Evolutionary conservation across 139 green algal genomes (phyloP).

Genomic region (Coelastrella sp.): DNA sequence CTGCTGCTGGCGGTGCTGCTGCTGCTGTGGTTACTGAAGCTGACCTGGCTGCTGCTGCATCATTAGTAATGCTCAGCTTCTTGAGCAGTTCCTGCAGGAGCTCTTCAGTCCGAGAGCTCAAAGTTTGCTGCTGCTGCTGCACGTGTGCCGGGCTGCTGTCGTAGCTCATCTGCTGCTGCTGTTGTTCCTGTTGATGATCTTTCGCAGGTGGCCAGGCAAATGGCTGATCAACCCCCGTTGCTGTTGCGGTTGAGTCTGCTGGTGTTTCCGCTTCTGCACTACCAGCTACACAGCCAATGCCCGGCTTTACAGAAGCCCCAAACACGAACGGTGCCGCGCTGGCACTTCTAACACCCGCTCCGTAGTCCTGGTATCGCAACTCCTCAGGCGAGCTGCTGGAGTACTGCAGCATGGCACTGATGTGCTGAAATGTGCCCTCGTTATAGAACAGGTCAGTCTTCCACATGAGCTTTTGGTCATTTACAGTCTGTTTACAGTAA

Average conservation of each 20-base stretch:
- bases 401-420: neutral
- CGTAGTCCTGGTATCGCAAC: neutral
- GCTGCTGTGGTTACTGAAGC: neutral
- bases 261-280: neutral
- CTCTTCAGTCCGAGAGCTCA: neutral
- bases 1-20: neutral
- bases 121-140: too few relatives aligned
- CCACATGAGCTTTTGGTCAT: neutral
- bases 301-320: neutral
- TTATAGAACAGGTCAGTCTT: neutral
- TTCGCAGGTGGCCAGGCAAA: too few relatives aligned
- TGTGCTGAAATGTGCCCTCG: too few relatives aligned
- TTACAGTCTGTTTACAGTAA: too few relatives aligned
- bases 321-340: neutral
- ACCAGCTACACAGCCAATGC: neutral
- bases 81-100: neutral
- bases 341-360: neutral
- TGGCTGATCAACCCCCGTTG: too few relatives aligned
- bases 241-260: too few relatives aligned
- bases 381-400: neutral
- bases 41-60: neutral
- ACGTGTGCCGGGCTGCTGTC: too few relatives aligned
- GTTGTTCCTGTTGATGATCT: too few relatives aligned
- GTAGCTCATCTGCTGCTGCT: too few relatives aligned
- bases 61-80: neutral